phyloP scores from a whole-genome alignment of 2,329 filamentous ascomycete species.

The Trichoderma brevicompactum region DNA sequence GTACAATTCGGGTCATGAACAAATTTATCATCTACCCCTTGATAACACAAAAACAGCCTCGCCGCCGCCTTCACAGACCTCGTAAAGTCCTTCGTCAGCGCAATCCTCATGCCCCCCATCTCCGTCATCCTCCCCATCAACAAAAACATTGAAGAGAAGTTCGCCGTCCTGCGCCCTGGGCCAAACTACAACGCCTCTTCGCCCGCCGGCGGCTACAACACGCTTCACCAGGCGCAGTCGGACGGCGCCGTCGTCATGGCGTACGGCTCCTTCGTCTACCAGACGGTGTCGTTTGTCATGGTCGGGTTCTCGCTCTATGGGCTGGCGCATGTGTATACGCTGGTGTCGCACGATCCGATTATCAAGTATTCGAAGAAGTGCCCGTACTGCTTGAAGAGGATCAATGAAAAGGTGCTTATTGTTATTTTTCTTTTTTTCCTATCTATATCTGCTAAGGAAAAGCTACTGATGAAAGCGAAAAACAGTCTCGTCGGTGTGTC shows the following conservation, averaged over 20 bases:
- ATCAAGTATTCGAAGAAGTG: constrained; percentile 73
- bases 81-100: constrained; percentile 72
- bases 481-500: constrained; percentile 50
- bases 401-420: constrained; percentile 63
- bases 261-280: constrained; percentile 68
- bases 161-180: constrained; percentile 65
- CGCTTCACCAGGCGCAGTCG: constrained; percentile 67
- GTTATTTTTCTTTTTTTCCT: background rate
- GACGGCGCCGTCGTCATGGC: constrained; percentile 75
- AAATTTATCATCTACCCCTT: background rate
- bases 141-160: constrained; percentile 75
- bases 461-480: background rate
- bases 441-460: background rate
- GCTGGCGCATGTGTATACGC: constrained; percentile 66
- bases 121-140: constrained; percentile 71
- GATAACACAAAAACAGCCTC: constrained; percentile 50
- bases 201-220: constrained; percentile 67
- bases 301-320: constrained; percentile 68
- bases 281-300: constrained; percentile 67
- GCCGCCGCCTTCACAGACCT: constrained; percentile 72
- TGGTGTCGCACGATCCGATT: constrained; percentile 65
- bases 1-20: background rate
- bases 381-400: constrained; percentile 66
- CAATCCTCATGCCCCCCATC: constrained; percentile 70
- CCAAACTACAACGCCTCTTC: constrained; percentile 53